Percentiles rank a stretch among this genome's conserved stretches.
These are phyloP conservation scores for Plasmodium knowlesi DNA, from an alignment of 169 alveolate genomes.

Conservation along the genomic window DNA sequence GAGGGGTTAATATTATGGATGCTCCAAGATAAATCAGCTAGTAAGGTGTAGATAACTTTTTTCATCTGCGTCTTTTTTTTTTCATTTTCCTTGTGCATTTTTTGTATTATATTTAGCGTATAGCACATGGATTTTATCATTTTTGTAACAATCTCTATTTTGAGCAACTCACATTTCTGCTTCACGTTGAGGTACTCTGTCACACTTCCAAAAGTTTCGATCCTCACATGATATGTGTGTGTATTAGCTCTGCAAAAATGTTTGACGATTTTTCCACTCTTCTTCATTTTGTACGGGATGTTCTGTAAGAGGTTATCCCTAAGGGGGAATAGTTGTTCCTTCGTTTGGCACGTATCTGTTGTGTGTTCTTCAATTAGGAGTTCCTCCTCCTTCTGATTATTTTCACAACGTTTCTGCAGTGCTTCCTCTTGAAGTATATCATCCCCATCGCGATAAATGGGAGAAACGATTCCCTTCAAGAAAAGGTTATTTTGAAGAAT, in stretches of 20 bases:
- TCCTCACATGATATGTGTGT: neutral
- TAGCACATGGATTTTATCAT: slow-evolving; percentile 44
- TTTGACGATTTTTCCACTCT: slow-evolving; percentile 8
- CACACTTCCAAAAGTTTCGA: slow-evolving; percentile 10
- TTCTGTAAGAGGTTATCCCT: neutral
- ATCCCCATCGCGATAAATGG: neutral
- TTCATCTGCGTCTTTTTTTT: slow-evolving; percentile 20
- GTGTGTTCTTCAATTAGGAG: neutral
- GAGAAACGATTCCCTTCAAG: neutral
- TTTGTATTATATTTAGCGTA: slow-evolving; percentile 42
- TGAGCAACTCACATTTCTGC: slow-evolving; percentile 37
- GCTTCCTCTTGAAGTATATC: neutral
- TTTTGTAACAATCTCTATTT: slow-evolving; percentile 25
- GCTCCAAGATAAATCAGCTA: slow-evolving; percentile 42
- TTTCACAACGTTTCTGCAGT: neutral
- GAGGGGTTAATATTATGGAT: slow-evolving; percentile 26
- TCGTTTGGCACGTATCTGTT: neutral
- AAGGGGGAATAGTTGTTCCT: neutral
- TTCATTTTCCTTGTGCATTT: slow-evolving; percentile 20
- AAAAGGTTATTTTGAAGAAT: neutral
- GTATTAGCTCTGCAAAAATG: slow-evolving; percentile 8
- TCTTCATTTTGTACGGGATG: slow-evolving; percentile 9
- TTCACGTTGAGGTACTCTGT: slow-evolving; percentile 14
- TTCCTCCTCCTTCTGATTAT: neutral
- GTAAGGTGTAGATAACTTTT: slow-evolving; percentile 2